Evolutionary conservation across 225 moss, liverwort and hornwort species (phyloP), one percentile per base, ranked within the genome.

Genomic region (Polytrichum commune): DNA sequence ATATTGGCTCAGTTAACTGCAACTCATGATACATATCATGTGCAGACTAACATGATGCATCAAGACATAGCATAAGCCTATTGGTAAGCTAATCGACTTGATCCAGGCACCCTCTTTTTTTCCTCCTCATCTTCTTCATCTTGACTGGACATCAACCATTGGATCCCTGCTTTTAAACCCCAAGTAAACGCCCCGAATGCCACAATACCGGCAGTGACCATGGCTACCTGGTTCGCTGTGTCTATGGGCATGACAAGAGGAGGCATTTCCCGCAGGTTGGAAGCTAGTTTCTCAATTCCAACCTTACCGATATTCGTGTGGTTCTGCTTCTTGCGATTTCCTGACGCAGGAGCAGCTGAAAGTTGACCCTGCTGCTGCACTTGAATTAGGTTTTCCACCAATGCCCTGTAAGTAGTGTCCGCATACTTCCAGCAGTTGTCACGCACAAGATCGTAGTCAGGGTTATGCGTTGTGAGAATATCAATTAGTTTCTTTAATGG

Each of bases 361-460:
- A 22, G 26, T 61, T 61, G 60, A 23, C 22, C 60, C 60, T 61
- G 60, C 20, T 13, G 22, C 10, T 61, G 60, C 60, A 61, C 60
- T 61, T 7, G 22, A 10, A n/a, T 61, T 61, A 61, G 60, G 60
- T 4, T 61, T 22, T 23, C 20, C 60, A n/a, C 60, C 60, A 61
- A 61, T 61, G 60, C 60, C 60, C 26, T 61, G 13, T 26, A 61
- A 61, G 60, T 61, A 61, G 7, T 13, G 60, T 61, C 26, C 4
- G 60, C 60, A 61, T 61, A 61, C 60, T 61, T 61, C 60, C 60
- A 61, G 60, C 60, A 61, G 60, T 61, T 61, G 22, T 61, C 60
- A n/a, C 60, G 60, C 60, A 61, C 23, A 61, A 61, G 60, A 23
- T 61, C 60, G 60, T 61, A 61, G 26, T 61, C 60, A 61, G 60